A percentile compares a stretch with the other conserved stretches of the same genome.
phyloP scores from a whole-genome alignment of 129 eudicot genomes.

The Arctium lappa region DNA sequence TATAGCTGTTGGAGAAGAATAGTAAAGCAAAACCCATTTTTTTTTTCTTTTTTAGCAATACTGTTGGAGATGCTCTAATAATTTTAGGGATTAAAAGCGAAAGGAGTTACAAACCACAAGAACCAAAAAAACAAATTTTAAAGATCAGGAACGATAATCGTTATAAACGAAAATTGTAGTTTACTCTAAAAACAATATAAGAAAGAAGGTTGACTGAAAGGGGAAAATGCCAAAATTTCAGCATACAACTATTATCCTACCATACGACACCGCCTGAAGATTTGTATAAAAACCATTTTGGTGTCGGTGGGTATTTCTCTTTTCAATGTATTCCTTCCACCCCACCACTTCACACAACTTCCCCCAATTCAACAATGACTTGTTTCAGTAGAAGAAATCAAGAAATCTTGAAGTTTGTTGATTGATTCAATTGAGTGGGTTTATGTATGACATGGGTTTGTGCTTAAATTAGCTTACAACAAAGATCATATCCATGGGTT shows the following conservation, averaged over 20 bases:
- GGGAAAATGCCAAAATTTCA: background rate
- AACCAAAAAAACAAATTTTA: too few species aligned
- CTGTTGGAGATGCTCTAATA: too few species aligned
- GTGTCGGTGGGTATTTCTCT: constrained; percentile 24
- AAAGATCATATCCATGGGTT: constrained; percentile 44
- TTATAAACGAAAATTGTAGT: too few species aligned
- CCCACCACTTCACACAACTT: background rate
- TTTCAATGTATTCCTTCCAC: constrained; percentile 9
- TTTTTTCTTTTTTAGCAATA: too few species aligned
- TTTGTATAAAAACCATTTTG: background rate
- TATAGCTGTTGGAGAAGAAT: too few species aligned
- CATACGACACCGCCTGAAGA: background rate
- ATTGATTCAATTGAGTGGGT: constrained; percentile 16
- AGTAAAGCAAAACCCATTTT: too few species aligned
- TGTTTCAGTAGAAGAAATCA: background rate
- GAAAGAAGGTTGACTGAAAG: background rate
- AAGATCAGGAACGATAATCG: too few species aligned
- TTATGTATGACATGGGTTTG: constrained; percentile 5
- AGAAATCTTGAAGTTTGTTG: background rate
- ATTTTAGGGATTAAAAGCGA: too few species aligned
- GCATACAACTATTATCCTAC: background rate
- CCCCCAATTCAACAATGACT: constrained; percentile 3
- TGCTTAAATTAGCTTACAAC: constrained; percentile 10
- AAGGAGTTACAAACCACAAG: too few species aligned
- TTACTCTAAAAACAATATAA: background rate